These are phyloP conservation scores for Phoenix dactylifera DNA, from an alignment of 176 grass and related monocot species.

Conservation along the genomic window DNA sequence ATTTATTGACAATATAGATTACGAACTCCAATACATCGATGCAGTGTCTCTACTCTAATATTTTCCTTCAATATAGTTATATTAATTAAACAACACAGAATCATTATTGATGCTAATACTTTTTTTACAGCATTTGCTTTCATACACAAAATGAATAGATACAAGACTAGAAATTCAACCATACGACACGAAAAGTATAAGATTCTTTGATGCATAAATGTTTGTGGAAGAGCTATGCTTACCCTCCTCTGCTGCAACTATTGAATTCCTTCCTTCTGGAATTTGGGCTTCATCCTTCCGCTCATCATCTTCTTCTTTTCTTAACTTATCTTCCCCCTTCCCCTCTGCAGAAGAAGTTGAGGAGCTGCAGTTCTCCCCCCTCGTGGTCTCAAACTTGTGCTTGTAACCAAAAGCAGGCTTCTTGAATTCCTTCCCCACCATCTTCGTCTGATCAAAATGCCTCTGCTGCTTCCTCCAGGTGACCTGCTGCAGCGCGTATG, in stretches of 20 bases:
- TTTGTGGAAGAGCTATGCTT: no score
- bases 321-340: constrained; percentile 7
- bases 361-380: constrained; percentile 4
- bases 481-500: constrained; percentile 60
- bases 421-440: constrained; percentile 15
- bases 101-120: no score
- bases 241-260: background rate
- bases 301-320: background rate
- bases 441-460: constrained; percentile 9
- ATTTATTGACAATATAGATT: no score
- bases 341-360: background rate
- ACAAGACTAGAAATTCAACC: no score
- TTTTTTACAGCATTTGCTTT: no score
- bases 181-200: no score
- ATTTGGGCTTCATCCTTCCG: background rate
- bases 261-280: background rate
- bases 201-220: no score
- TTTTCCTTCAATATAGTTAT: no score
- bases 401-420: constrained; percentile 20
- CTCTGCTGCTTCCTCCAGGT: constrained; percentile 34
- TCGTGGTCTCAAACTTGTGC: constrained; percentile 9
- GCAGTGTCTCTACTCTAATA: no score
- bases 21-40: no score
- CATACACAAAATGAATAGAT: no score
- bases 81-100: no score